Evolutionary conservation across 108 stramenopile species (phyloP), one percentile per base, ranked within the genome.

Genomic region (Skeletonema marinoi): DNA sequence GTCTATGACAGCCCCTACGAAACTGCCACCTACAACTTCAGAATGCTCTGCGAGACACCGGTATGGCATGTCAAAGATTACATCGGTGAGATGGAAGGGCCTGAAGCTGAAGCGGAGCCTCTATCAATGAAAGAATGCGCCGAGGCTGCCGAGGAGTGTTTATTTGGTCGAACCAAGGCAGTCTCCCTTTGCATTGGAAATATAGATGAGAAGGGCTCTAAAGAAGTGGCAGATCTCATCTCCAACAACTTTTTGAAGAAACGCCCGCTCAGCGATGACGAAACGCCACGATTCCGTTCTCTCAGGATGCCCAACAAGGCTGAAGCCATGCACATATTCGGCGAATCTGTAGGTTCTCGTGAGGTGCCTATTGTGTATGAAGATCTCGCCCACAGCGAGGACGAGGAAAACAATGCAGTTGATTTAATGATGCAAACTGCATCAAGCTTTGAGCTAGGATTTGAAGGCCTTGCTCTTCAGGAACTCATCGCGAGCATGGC

Each of bases 71-170:
- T 94, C 14, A 84, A 83, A 41, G 78, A 93, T 48, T 96, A 96
- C 65, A 77, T 90, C n/a, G 78, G 77, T 44, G 90, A 88, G 71
- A 88, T 95, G 87, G 92, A 95, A 66, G 92, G 92, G 29, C 83
- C 87, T 13, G 65, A 80, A 42, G 89, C 89, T 14, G 88, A 88
- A 11, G 75, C 77, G 16, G 79, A 89, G 36, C 92, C 93, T 36
- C 75, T 96, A 17, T 92, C 88, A 7, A 88, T 96, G 89, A 85
- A 90, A 66, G 91, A 96, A 72, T 96, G 95, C 66, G 95, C 87
- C 29, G 51, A 74, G 33, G 80, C 88, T 60, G 92, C 88, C 0
- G 89, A 90, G 67, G 69, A 88, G 30, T 88, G 89, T 46, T 66
- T 93, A 3, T 86, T 81, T 42, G 90, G 89, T 14, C 70, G 89